These are phyloP conservation scores for Uromyces viciae-fabae DNA, from an alignment of 1,284 basidiomycete genomes.

Conservation along the genomic window DNA sequence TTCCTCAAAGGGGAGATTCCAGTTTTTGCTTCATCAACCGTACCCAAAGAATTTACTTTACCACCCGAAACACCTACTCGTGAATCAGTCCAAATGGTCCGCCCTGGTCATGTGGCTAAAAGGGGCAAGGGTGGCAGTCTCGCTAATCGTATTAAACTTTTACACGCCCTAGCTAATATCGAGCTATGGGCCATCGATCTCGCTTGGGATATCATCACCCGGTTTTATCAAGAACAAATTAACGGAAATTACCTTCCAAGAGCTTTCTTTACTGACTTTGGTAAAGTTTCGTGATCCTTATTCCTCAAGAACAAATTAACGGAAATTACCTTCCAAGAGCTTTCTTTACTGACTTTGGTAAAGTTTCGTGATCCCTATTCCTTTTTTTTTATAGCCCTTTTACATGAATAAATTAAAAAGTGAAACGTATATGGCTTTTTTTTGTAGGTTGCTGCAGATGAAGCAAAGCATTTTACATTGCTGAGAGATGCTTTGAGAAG, in stretches of 20 bases:
- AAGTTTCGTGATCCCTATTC: neutral
- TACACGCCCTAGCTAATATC: constrained; percentile 55
- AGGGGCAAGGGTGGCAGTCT: constrained; percentile 53
- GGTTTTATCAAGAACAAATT: constrained; percentile 9
- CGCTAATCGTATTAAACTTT: constrained; percentile 53
- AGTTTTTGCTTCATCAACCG: constrained; percentile 34
- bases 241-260: constrained; percentile 15
- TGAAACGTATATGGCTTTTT: neutral
- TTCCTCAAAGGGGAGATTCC: constrained; percentile 52
- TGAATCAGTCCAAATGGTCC: constrained; percentile 49
- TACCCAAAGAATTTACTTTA: constrained; percentile 48
- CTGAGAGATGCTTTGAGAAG: constrained; percentile 51
- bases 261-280: constrained; percentile 41
- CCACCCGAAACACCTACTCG: constrained; percentile 52
- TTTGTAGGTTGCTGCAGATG: constrained; percentile 44
- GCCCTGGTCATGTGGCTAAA: constrained; percentile 51
- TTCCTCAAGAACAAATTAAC: neutral
- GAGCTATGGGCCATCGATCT: constrained; percentile 55
- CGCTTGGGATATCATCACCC: constrained; percentile 51
- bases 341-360: neutral
- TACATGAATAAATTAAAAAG: no score
- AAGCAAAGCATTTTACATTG: constrained; percentile 54
- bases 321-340: neutral
- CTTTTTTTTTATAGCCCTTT: neutral
- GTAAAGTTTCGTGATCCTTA: constrained; percentile 7